phyloP scores from a whole-genome alignment of 257 asterid species.

The Primulina eburnea region DNA sequence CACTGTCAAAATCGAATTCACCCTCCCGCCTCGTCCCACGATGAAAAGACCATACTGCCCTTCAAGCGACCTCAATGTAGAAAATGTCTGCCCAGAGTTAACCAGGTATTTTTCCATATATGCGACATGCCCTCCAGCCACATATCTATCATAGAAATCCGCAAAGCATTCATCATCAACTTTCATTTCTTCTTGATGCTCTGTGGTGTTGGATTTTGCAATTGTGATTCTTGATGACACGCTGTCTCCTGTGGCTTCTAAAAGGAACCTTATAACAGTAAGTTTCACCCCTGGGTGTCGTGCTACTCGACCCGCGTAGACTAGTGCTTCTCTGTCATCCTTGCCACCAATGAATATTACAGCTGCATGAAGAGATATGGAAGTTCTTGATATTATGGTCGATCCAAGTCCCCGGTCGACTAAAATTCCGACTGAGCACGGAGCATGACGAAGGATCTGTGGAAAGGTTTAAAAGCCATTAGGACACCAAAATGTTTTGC shows the following conservation, averaged over 20 bases:
- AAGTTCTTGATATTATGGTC: slow-evolving; percentile 41
- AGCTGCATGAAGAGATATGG: slow-evolving; percentile 65
- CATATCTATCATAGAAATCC: slow-evolving; percentile 73
- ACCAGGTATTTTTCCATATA: slow-evolving; percentile 85
- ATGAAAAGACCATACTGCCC: slow-evolving; percentile 83
- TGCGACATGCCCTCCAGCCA: slow-evolving; percentile 81
- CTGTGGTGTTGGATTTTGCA: slow-evolving; percentile 65
- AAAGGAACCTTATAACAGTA: slow-evolving; percentile 73
- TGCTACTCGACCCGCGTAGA: slow-evolving; percentile 83
- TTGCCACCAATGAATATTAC: slow-evolving; percentile 93
- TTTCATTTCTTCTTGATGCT: slow-evolving; percentile 85
- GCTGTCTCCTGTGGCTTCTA: slow-evolving; percentile 66
- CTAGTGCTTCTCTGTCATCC: slow-evolving; percentile 83
- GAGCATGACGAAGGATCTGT: slow-evolving; percentile 83
- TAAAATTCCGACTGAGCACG: slow-evolving; percentile 76
- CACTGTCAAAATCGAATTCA: slow-evolving; percentile 64
- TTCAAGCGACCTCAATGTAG: slow-evolving; percentile 69
- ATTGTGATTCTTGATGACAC: slow-evolving; percentile 62
- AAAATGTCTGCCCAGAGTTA: slow-evolving; percentile 85
- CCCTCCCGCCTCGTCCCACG: slow-evolving; percentile 86
- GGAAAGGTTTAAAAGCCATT: background rate
- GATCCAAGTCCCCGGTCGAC: slow-evolving; percentile 86
- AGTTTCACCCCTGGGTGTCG: slow-evolving; percentile 82
- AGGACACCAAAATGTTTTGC: background rate
- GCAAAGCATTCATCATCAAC: slow-evolving; percentile 87